Evolutionary conservation across 1,139 yeast species (phyloP), one percentile per base, ranked within the genome.

Genomic region (Pichia sp.): DNA sequence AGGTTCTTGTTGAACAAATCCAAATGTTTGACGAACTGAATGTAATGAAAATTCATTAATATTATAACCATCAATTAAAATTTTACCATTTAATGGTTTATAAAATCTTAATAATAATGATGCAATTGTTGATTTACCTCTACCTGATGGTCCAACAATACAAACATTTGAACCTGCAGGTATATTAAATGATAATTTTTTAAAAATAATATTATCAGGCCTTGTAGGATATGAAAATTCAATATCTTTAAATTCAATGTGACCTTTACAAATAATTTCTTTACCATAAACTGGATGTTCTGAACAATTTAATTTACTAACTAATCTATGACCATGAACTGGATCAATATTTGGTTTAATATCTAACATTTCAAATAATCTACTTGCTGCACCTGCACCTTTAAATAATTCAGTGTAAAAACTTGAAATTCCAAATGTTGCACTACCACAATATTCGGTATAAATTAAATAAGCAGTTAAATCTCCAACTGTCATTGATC

Each of bases 1-100:
- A 0, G 97, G 96, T 56, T 90, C 97, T 64, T 92, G 98, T 52
- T 87, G 92, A 3, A 92, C 97, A 48, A 87, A 85, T 9, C 97
- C 97, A 33, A 63, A 51, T 30, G 89, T 66, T 48, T 81, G 75
- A 52, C 97, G 73, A 56, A 86, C 69, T 29, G 82, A 77, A 62
- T 87, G 87, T 38, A 87, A 77, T 55, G 87, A 87, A 51, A 83
- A 70, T 28, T 77, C 73, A 8, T 75, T 67, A 40, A 92, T 78
- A 54, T 85, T 77, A 53, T 82, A 78, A 20, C 80, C 82, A 56
- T 89, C 94, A 32, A 90, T 73, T 22, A 72, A 58, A 38, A 90
- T 80, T 33, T 64, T 57, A 7, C 97, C 97, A 0, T 65, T 56
- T 1, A 68, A 59, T 4, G 96, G 95, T 56, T 87, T 89, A 60